These are phyloP conservation scores for Calonectria hongkongensis DNA, from an alignment of 2,329 filamentous ascomycete species.

Conservation along the genomic window DNA sequence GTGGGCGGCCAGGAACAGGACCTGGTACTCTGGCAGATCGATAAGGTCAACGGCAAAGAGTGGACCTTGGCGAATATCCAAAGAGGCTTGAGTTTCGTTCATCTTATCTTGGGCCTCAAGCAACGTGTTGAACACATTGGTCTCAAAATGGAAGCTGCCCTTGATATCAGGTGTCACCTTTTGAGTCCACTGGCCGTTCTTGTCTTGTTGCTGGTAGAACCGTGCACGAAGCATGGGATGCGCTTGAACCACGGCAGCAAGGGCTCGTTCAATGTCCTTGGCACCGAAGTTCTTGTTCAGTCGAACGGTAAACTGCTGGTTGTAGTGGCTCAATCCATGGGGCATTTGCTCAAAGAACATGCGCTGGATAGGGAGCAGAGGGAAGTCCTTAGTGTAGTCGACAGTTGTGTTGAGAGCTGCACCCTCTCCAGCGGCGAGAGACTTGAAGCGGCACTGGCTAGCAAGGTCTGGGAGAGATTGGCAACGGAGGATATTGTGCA, in stretches of 20 bases:
- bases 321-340: conserved; percentile 19
- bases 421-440: background rate
- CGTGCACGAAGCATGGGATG: conserved; percentile 37
- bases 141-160: conserved; percentile 10
- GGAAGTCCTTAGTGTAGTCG: conserved; percentile 23
- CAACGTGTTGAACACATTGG: conserved; percentile 6
- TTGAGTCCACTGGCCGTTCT: conserved; percentile 23
- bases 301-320: conserved; percentile 34
- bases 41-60: conserved; percentile 33
- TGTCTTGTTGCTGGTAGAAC: conserved; percentile 17
- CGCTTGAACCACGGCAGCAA: conserved; percentile 18
- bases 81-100: conserved; percentile 8
- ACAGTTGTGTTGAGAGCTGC: conserved; percentile 7
- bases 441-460: conserved; percentile 10
- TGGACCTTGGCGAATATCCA: conserved; percentile 37
- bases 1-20: conserved; percentile 36
- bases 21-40: background rate
- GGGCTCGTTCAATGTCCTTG: conserved; percentile 6
- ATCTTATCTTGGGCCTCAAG: background rate
- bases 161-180: background rate
- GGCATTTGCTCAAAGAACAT: conserved; percentile 24
- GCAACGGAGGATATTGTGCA: conserved; percentile 33
- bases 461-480: conserved; percentile 31
- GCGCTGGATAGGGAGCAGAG: conserved; percentile 34
- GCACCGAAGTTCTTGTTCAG: conserved; percentile 17